Percentiles rank a stretch among this genome's conserved stretches.
These are phyloP conservation scores for Solanum sejunctum DNA, from an alignment of 257 asterid genomes.

Conservation along the genomic window DNA sequence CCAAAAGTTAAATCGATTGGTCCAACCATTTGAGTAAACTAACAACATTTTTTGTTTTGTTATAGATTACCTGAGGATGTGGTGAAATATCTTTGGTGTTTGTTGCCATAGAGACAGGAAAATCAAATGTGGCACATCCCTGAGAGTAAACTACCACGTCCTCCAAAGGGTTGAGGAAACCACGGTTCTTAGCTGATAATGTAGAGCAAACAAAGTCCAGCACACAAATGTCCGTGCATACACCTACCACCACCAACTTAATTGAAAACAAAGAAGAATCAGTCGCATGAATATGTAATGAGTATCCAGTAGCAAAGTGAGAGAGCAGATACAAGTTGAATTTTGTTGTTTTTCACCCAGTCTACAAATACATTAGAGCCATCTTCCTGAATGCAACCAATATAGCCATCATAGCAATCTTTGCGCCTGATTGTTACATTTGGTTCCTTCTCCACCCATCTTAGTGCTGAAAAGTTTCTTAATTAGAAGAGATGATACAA, in stretches of 20 bases:
- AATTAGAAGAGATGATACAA: neutral
- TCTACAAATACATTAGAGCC: slow-evolving; percentile 53
- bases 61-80: slow-evolving; percentile 42
- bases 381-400: slow-evolving; percentile 51
- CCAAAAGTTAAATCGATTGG: neutral
- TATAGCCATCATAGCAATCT: slow-evolving; percentile 59
- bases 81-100: slow-evolving; percentile 26
- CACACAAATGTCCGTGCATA: slow-evolving; percentile 70
- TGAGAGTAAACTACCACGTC: slow-evolving; percentile 46
- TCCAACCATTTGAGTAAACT: neutral
- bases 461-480: slow-evolving; percentile 25
- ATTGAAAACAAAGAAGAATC: neutral
- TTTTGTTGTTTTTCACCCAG: slow-evolving; percentile 50
- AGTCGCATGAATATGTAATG: neutral
- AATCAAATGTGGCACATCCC: slow-evolving; percentile 69
- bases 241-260: slow-evolving; percentile 49
- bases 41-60: neutral
- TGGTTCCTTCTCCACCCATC: slow-evolving; percentile 53
- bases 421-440: slow-evolving; percentile 56
- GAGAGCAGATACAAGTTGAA: slow-evolving; percentile 25
- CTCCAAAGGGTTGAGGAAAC: slow-evolving; percentile 40
- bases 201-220: slow-evolving; percentile 68
- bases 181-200: slow-evolving; percentile 48
- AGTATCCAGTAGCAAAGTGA: neutral
- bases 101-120: slow-evolving; percentile 34